Conservation (phyloP, 2,329 filamentous ascomycete species). For the Fusarium caatingaense region DNA sequence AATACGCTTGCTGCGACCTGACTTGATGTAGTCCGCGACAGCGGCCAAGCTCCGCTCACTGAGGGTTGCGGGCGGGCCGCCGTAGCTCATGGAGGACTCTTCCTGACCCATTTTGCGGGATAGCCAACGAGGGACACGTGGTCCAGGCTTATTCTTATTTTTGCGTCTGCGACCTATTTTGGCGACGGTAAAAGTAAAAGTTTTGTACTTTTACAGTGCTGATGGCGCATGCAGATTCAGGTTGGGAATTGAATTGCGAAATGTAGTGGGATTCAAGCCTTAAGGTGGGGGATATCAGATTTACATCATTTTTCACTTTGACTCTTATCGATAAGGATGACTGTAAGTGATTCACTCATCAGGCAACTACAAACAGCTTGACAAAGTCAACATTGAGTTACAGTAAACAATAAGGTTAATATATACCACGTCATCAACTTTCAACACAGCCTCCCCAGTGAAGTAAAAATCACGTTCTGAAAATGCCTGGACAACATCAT, state of each 20-base stretch:
- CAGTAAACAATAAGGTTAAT: neutral
- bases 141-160: slow-evolving; percentile 50
- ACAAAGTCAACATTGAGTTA: neutral
- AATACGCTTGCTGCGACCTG: slow-evolving; percentile 74
- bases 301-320: slow-evolving; percentile 41
- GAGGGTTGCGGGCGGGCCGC: slow-evolving; percentile 72
- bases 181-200: slow-evolving; percentile 34
- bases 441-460: neutral
- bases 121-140: slow-evolving; percentile 49
- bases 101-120: slow-evolving; percentile 85
- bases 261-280: slow-evolving; percentile 10
- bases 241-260: slow-evolving; percentile 17
- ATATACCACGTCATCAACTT: slow-evolving; percentile 5
- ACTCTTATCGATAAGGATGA: slow-evolving; percentile 42
- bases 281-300: slow-evolving; percentile 40
- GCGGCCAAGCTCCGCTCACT: slow-evolving; percentile 75
- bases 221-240: slow-evolving; percentile 27
- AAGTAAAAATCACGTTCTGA: neutral
- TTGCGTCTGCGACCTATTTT: slow-evolving; percentile 56
- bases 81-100: slow-evolving; percentile 75
- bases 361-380: neutral
- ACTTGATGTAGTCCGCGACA: slow-evolving; percentile 83
- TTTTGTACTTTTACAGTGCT: slow-evolving; percentile 2
- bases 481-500: neutral
- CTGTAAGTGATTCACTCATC: slow-evolving; percentile 18